Evolutionary conservation across 352 stramenopile genomes (phyloP), one percentile per base, ranked within the genome.

Genomic region (Blastocystis sp.): DNA sequence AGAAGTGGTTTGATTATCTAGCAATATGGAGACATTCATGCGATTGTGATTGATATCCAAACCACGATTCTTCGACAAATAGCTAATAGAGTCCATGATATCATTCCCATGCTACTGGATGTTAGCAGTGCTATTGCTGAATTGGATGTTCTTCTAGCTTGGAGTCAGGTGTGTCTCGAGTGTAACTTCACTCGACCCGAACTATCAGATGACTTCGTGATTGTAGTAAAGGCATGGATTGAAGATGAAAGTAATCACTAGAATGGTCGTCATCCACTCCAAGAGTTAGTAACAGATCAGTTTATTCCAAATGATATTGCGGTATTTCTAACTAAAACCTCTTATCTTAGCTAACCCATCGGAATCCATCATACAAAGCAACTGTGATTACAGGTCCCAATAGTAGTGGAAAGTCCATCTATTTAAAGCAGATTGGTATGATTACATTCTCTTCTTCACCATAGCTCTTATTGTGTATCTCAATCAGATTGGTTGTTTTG

Each of bases 401-500:
- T 24, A 84, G 73, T 35, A 84, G 73, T 42, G 73, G 73, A 57
- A 84, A 84, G n/a, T 84, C 73, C 0, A 37, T 84, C 7, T 66
- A 66, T 44, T 30, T 84, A 4, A 84, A 84, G 33, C 73, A 84
- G 22, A 68, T 84, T n/a, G 73, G 56, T 62, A 62, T 48, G 3
- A 62, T 33, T 3, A 3, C 27, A 7, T 33, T 17, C 13, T 33
- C 68, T 92, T 2, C 64, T 91, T 6, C 42, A 90, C 13, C 54
- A 2, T 92, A 51, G 91, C 91, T 5, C 40, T 91, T 6, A 90
- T 91, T 6, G 90, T 91, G 11, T 56, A 92, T 13, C 90, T 94
- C 1, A 93, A 93, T 81, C 92, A 94, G 62, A 90, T 94, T 30
- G 92, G 92, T 0, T 93, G 92, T 40, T 94, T 94, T 54, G 92